A percentile compares a stretch with the other conserved stretches of the same genome.
phyloP scores from a whole-genome alignment of 176 grass and related monocot species.

The Musa beccarii region DNA sequence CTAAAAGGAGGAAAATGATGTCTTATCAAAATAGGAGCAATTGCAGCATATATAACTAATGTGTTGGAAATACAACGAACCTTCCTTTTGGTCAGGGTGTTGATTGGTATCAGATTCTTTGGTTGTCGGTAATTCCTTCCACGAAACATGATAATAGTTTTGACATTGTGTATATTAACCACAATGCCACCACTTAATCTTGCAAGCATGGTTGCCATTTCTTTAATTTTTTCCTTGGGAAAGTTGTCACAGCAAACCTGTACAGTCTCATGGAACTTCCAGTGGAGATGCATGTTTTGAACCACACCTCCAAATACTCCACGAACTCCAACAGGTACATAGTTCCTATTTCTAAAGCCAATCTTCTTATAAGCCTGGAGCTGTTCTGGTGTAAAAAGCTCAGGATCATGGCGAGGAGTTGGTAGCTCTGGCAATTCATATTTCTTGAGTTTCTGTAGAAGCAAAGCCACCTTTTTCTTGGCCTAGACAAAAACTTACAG shows the following conservation, averaged over 20 bases:
- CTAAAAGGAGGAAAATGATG: not conserved
- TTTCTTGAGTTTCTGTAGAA: conserved; percentile 95
- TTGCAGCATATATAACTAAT: not conserved
- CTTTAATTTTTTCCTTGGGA: conserved; percentile 93
- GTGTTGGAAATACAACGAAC: conserved; percentile 31
- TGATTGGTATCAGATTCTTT: conserved; percentile 97
- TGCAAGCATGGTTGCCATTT: conserved; percentile 91
- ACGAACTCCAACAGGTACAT: conserved; percentile 89
- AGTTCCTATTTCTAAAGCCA: conserved; percentile 95
- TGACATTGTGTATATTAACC: conserved; percentile 91
- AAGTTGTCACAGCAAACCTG: conserved; percentile 98
- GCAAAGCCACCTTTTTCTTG: conserved; percentile 93
- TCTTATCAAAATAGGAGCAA: not conserved
- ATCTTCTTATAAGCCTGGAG: conserved; percentile 98
- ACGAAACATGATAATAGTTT: conserved; percentile 97
- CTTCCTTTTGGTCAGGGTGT: conserved; percentile 98
- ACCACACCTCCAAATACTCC: conserved; percentile 99
- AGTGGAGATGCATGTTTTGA: conserved; percentile 99
- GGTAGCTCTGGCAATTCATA: conserved; percentile 88
- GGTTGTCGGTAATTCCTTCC: conserved; percentile 95
- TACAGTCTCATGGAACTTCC: conserved; percentile 97
- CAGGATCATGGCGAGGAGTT: conserved; percentile 78
- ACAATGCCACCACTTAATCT: conserved; percentile 96
- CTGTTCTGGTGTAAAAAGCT: conserved; percentile 74
- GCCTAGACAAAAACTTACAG: conserved; percentile 36